Percentiles rank a stretch among this genome's conserved stretches.
Evolutionary conservation across 2,329 filamentous ascomycete genomes (phyloP).

Genomic region (Ophiobolus disseminans): DNA sequence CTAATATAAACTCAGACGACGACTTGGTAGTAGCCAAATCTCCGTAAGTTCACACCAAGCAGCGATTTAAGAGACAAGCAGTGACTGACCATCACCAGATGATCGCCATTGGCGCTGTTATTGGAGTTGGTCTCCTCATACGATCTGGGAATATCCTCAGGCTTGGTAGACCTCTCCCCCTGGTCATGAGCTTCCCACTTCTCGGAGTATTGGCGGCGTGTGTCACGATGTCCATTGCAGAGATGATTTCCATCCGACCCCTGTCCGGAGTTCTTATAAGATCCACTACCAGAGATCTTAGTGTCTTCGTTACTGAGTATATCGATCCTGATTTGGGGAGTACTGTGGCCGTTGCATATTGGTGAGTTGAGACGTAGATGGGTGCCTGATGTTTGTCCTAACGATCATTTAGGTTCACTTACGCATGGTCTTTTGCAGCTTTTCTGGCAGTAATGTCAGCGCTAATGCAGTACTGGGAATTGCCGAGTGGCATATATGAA

Average conservation of each 20-base stretch:
- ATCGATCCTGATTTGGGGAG: slow-evolving; percentile 45
- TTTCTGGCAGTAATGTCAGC: slow-evolving; percentile 10
- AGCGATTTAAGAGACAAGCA: background rate
- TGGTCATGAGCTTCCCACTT: slow-evolving; percentile 7
- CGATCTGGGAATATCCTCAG: slow-evolving; percentile 9
- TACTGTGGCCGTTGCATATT: slow-evolving; percentile 42
- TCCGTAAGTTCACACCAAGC: background rate
- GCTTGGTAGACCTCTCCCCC: slow-evolving; percentile 9
- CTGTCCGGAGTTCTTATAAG: slow-evolving; percentile 45
- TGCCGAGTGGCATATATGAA: slow-evolving; percentile 6
- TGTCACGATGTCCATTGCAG: slow-evolving; percentile 13
- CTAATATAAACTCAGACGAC: background rate
- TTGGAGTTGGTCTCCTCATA: slow-evolving; percentile 9
- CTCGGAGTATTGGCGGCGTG: slow-evolving; percentile 9
- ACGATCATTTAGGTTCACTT: slow-evolving; percentile 6
- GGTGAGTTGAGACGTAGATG: slow-evolving; percentile 25
- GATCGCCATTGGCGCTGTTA: slow-evolving; percentile 11
- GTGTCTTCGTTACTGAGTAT: slow-evolving; percentile 43
- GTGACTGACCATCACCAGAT: slow-evolving; percentile 1
- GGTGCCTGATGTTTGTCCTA: background rate
- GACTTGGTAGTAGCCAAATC: background rate
- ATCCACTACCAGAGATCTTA: no score
- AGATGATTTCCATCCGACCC: slow-evolving; percentile 18
- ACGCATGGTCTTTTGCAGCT: slow-evolving; percentile 8
- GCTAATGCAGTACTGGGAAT: slow-evolving; percentile 8